phyloP scores from a whole-genome alignment of 768 basidiomycete species.

The Termitomyces titanicus region DNA sequence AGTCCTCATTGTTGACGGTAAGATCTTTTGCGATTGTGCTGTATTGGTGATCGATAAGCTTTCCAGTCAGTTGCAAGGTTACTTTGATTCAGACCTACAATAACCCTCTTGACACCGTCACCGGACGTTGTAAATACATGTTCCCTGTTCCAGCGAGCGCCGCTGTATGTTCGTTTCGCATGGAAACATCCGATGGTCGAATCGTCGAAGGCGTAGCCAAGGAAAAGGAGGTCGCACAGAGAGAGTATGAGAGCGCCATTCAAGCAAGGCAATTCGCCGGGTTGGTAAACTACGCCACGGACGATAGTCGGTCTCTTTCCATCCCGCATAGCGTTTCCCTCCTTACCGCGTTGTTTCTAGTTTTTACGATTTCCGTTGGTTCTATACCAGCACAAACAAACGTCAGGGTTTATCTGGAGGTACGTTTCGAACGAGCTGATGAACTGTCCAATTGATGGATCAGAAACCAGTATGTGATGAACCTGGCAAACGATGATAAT shows the following conservation, averaged over 20 bases:
- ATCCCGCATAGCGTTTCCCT: not conserved
- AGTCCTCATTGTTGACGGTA: constrained; percentile 43
- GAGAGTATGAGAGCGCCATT: constrained; percentile 37
- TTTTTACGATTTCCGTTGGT: constrained; percentile 57
- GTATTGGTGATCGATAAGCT: not conserved
- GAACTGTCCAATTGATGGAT: not conserved
- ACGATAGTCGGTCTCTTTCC: constrained; percentile 40
- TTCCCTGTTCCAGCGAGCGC: constrained; percentile 57
- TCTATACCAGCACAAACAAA: constrained; percentile 40
- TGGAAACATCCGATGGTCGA: constrained; percentile 40
- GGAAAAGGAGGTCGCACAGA: constrained; percentile 40
- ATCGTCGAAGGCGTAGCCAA: constrained; percentile 42
- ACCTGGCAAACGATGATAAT: constrained; percentile 46
- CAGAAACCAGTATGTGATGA: constrained; percentile 44
- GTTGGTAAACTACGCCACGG: constrained; percentile 45
- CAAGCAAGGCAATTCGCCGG: constrained; percentile 37
- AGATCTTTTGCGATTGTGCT: constrained; percentile 1
- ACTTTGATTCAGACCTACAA: constrained; percentile 36
- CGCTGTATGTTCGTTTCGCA: constrained; percentile 52
- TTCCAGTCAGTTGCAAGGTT: constrained; percentile 37
- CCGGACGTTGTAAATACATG: constrained; percentile 46
- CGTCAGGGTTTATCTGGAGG: constrained; percentile 39
- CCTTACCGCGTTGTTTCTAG: constrained; percentile 23
- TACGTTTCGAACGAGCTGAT: constrained; percentile 21
- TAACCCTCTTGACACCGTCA: constrained; percentile 33